phyloP scores from a whole-genome alignment of 2,329 filamentous ascomycete species.

The Aspergillus sclerotialis region DNA sequence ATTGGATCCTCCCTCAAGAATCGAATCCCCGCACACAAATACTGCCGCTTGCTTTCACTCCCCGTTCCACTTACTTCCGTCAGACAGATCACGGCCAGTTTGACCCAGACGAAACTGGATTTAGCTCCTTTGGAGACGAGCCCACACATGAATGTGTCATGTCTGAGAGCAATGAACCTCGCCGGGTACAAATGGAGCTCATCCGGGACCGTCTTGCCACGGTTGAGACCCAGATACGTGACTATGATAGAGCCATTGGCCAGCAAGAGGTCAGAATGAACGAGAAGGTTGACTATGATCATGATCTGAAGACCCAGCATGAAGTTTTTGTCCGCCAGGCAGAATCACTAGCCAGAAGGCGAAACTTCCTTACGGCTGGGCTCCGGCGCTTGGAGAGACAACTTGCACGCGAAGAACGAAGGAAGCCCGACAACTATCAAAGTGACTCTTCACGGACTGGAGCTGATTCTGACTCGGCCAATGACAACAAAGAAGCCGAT shows the following conservation, averaged over 20 bases:
- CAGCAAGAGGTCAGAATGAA: slow-evolving; percentile 64
- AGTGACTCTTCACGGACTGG: slow-evolving; percentile 21
- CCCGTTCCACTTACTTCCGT: slow-evolving; percentile 94
- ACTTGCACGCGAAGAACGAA: slow-evolving; percentile 32
- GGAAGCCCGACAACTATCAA: slow-evolving; percentile 12
- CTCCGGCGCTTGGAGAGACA: slow-evolving; percentile 52
- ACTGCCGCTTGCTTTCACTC: slow-evolving; percentile 81
- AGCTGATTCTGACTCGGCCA: slow-evolving; percentile 35
- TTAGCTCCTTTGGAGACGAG: slow-evolving; percentile 87
- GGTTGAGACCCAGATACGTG: slow-evolving; percentile 68
- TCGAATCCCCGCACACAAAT: slow-evolving; percentile 92
- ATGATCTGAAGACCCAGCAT: slow-evolving; percentile 35
- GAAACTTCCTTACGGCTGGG: slow-evolving; percentile 53
- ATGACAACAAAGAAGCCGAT: slow-evolving; percentile 49
- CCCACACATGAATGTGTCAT: slow-evolving; percentile 93
- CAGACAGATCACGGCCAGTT: slow-evolving; percentile 86
- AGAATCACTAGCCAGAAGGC: slow-evolving; percentile 50
- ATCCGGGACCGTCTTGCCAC: slow-evolving; percentile 74
- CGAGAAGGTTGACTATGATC: slow-evolving; percentile 47
- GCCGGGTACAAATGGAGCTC: slow-evolving; percentile 77
- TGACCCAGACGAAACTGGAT: slow-evolving; percentile 67
- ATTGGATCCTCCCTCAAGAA: slow-evolving; percentile 89
- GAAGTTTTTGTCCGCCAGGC: slow-evolving; percentile 50
- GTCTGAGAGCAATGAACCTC: slow-evolving; percentile 81
- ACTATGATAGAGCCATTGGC: slow-evolving; percentile 64